phyloP scores from a whole-genome alignment of 2,329 filamentous ascomycete species.

The Ceratocystis destructans region DNA sequence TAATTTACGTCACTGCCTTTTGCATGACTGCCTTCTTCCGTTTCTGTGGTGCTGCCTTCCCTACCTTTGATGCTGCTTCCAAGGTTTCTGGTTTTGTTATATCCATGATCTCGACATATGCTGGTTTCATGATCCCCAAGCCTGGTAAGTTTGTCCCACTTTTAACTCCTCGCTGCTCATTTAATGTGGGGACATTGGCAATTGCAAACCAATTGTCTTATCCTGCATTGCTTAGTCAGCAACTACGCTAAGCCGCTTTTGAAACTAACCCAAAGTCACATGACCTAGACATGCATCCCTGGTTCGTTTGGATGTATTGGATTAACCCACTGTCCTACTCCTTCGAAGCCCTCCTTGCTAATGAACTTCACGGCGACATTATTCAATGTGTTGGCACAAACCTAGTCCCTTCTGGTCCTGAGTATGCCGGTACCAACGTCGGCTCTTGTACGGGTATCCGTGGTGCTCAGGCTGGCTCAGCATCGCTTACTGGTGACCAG shows the following conservation, averaged over 20 bases:
- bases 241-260: neutral
- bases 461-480: constrained; percentile 38
- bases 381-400: constrained; percentile 38
- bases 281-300: constrained; percentile 41
- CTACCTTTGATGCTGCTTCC: constrained; percentile 44
- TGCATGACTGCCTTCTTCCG: constrained; percentile 47
- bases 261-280: neutral
- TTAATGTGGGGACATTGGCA: neutral
- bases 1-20: constrained; percentile 39
- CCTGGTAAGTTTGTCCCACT: constrained; percentile 22
- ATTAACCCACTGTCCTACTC: constrained; percentile 55
- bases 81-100: constrained; percentile 42
- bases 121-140: constrained; percentile 49
- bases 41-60: constrained; percentile 40
- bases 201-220: neutral
- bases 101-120: constrained; percentile 44
- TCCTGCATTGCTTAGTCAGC: neutral
- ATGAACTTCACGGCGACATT: constrained; percentile 51
- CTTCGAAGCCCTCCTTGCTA: constrained; percentile 54
- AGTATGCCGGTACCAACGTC: constrained; percentile 31
- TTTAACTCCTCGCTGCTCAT: neutral
- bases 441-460: constrained; percentile 45
- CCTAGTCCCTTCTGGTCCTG: constrained; percentile 37
- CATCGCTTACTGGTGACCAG: constrained; percentile 40
- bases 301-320: constrained; percentile 51